Conservation (phyloP, 2,329 filamentous ascomycete genomes). For the Pseudocercospora vitis region DNA sequence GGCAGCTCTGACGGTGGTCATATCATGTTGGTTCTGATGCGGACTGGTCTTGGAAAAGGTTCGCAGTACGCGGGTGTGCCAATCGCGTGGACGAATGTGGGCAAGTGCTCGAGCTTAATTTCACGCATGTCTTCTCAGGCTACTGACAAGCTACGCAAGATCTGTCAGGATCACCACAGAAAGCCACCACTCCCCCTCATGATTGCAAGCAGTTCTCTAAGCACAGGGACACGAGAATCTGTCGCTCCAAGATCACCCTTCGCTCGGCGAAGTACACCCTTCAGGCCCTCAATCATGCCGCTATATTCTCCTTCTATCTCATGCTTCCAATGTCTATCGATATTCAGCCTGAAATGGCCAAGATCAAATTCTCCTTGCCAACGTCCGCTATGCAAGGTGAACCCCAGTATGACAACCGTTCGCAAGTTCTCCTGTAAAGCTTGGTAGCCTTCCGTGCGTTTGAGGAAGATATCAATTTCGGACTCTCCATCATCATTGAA, state of each 20-base stretch:
- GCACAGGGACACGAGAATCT: conserved; percentile 13
- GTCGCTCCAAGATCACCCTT: background rate
- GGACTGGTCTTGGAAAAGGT: background rate
- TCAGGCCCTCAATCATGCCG: conserved; percentile 17
- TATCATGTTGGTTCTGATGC: conserved; percentile 25
- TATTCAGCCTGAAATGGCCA: conserved; percentile 11
- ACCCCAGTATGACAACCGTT: conserved; percentile 17
- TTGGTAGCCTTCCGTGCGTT: conserved; percentile 13
- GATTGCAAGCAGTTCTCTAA: conserved; percentile 10
- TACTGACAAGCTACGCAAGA: too few species aligned
- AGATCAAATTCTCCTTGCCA: conserved; percentile 21
- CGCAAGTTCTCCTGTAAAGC: conserved; percentile 17
- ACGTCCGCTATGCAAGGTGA: conserved; percentile 14
- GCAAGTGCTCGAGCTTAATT: background rate
- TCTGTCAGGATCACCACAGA: conserved; percentile 11
- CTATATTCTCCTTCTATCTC: conserved; percentile 21
- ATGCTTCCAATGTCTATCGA: conserved; percentile 20
- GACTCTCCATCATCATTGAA: conserved; percentile 20
- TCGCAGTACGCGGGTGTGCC: background rate
- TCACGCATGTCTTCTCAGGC: too few species aligned
- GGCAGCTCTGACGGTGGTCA: conserved; percentile 40
- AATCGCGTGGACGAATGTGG: background rate
- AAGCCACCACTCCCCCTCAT: conserved; percentile 17
- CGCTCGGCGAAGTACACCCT: conserved; percentile 12
- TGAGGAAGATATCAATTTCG: conserved; percentile 15